A percentile compares a stretch with the other conserved stretches of the same genome.
These are phyloP conservation scores for Aspergillus indologenus DNA, from an alignment of 495 filamentous ascomycete species.

Conservation along the genomic window DNA sequence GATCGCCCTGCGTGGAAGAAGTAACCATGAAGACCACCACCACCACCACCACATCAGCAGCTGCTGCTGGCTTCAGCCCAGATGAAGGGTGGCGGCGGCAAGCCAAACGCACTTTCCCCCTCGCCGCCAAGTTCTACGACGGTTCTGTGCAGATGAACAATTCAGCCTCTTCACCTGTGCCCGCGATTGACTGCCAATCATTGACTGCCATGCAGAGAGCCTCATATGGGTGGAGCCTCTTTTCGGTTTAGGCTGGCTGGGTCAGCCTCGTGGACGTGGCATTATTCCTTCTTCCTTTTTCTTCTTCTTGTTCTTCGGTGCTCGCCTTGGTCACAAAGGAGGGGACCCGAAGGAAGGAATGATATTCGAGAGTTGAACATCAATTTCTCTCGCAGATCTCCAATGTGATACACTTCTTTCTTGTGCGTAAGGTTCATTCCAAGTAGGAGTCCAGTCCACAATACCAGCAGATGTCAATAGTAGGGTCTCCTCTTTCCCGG, in stretches of 20 bases:
- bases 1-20: background rate
- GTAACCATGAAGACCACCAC: background rate
- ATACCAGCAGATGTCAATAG: too few relatives aligned
- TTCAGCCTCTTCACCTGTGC: slow-evolving; percentile 26
- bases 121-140: slow-evolving; percentile 22
- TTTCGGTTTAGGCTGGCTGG: slow-evolving; percentile 17
- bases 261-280: slow-evolving; percentile 23
- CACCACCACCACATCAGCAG: too few relatives aligned
- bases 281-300: slow-evolving; percentile 10
- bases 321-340: background rate
- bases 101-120: background rate
- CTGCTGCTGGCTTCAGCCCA: background rate
- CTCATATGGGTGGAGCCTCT: slow-evolving; percentile 20
- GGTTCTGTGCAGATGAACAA: slow-evolving; percentile 27
- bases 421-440: too few relatives aligned
- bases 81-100: background rate
- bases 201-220: slow-evolving; percentile 12
- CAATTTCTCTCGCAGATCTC: too few relatives aligned
- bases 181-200: slow-evolving; percentile 17
- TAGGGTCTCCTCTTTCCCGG: too few relatives aligned
- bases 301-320: background rate
- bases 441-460: too few relatives aligned
- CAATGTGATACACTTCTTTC: too few relatives aligned
- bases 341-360: background rate
- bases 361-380: too few relatives aligned